A percentile compares a stretch with the other conserved stretches of the same genome.
Conservation (phyloP, 768 basidiomycete species). For the Udeniomyces megalosporus region DNA sequence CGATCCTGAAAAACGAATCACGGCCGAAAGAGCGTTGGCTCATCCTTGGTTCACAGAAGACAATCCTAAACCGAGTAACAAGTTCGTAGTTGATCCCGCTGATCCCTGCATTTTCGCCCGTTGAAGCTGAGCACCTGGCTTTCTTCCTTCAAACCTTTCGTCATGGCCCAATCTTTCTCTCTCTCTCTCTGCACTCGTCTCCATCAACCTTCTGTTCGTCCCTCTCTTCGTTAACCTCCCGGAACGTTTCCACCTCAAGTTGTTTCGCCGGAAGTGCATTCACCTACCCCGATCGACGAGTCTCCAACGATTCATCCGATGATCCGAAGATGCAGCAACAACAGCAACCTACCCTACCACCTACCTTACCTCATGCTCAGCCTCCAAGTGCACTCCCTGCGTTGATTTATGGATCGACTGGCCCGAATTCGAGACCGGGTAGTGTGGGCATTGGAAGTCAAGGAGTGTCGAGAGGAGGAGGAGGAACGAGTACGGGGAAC, state of each 20-base stretch:
- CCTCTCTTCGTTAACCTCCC: conserved; percentile 42
- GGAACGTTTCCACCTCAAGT: not conserved
- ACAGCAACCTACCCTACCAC: no score
- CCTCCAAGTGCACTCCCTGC: not conserved
- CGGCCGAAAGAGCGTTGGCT: conserved; percentile 58
- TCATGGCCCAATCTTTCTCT: no score
- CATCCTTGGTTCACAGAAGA: conserved; percentile 92
- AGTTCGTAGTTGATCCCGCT: no score
- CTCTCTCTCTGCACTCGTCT: not conserved
- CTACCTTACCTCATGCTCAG: no score
- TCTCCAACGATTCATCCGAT: not conserved
- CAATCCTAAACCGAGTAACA: not conserved
- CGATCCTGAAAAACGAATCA: conserved; percentile 74
- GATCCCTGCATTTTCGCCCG: no score
- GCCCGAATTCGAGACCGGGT: not conserved
- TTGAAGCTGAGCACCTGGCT: no score
- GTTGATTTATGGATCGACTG: not conserved
- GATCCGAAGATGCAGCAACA: not conserved
- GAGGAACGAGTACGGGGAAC: no score
- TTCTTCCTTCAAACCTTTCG: no score
- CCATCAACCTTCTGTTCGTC: not conserved
- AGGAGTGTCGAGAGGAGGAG: not conserved
- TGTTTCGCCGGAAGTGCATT: conserved; percentile 18
- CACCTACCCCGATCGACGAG: conserved; percentile 61
- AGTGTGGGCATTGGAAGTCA: not conserved